Conservation (phyloP, 2,329 filamentous ascomycete genomes). For the Elsinoe perseae region DNA sequence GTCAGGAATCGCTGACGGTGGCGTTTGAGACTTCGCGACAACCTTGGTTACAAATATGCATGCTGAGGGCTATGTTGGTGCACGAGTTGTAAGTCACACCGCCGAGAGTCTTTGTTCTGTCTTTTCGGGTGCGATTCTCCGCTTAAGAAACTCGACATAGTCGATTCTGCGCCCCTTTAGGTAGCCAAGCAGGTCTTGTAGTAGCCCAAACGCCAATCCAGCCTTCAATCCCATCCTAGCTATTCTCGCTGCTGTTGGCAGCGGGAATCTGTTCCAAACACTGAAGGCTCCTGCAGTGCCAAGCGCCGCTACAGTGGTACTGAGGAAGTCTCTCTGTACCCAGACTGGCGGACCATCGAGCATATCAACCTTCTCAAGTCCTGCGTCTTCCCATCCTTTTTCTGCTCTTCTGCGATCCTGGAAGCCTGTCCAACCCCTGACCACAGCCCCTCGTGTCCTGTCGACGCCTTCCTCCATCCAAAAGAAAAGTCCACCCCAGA, state of each 20-base stretch:
- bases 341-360: conserved; percentile 22
- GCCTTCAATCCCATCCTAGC: conserved; percentile 72
- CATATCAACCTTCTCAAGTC: conserved; percentile 18
- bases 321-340: conserved; percentile 61
- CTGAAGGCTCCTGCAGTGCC: conserved; percentile 82
- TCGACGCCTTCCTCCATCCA: conserved; percentile 80
- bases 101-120: neutral
- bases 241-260: conserved; percentile 54
- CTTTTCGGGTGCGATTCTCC: neutral
- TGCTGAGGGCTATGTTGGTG: too few species aligned
- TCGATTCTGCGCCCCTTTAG: conserved; percentile 63
- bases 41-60: too few species aligned
- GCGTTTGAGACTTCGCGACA: too few species aligned
- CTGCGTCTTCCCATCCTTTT: conserved; percentile 28
- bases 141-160: conserved; percentile 58
- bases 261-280: conserved; percentile 71
- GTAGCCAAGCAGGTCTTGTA: conserved; percentile 67
- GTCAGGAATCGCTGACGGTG: too few species aligned
- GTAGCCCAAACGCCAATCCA: conserved; percentile 69
- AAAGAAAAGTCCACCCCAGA: conserved; percentile 71
- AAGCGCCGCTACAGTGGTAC: conserved; percentile 73
- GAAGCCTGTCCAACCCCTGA: conserved; percentile 35
- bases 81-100: neutral
- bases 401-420: conserved; percentile 32
- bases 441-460: conserved; percentile 58